Evolutionary conservation across 208 protist species (phyloP).

Genomic region (Acanthamoeba lenticulata): DNA sequence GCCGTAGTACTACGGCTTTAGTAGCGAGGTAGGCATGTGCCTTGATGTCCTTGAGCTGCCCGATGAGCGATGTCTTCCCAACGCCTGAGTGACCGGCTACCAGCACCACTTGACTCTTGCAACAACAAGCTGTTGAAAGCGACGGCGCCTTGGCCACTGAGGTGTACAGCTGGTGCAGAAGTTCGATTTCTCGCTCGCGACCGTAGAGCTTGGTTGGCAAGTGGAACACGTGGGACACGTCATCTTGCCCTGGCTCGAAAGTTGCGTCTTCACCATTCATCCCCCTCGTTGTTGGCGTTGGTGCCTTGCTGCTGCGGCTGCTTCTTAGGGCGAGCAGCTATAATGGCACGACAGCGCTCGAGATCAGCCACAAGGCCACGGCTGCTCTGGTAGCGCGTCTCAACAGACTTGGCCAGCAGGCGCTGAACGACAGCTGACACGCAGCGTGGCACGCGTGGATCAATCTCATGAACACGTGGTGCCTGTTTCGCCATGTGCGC

Average conservation of each 20-base stretch:
- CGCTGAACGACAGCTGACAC: not conserved
- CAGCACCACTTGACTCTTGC: not conserved
- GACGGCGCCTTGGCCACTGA: not conserved
- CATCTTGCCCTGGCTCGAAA: not conserved
- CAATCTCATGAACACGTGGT: not conserved
- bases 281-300: not conserved
- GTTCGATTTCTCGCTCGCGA: not conserved
- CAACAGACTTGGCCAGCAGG: not conserved
- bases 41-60: not conserved
- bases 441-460: not conserved
- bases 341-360: not conserved
- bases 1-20: no score
- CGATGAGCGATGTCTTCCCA: not conserved
- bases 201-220: conserved; percentile 37
- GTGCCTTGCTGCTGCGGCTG: no score
- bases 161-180: not conserved
- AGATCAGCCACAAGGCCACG: not conserved
- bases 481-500: conserved; percentile 50
- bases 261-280: not conserved
- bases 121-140: no score
- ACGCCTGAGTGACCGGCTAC: conserved; percentile 1
- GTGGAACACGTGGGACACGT: not conserved
- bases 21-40: conserved; percentile 4
- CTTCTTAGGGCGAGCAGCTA: no score
- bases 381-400: conserved; percentile 3